Evolutionary conservation across 441 rosid species (phyloP).

Genomic region (Pelargonium hybrid): DNA sequence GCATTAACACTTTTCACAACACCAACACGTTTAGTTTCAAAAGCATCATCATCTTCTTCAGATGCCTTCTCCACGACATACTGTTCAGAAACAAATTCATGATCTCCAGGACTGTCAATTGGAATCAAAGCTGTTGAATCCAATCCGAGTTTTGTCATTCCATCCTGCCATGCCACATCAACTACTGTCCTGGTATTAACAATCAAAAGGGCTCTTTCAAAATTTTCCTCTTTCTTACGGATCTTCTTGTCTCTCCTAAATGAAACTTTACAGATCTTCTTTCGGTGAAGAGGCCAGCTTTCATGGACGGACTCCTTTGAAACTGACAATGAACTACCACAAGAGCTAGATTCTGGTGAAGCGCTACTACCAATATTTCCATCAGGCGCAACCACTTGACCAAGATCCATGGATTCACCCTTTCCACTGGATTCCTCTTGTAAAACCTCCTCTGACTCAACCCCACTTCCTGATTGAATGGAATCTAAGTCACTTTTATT

Average conservation of each 20-base stretch:
- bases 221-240: constrained; percentile 76
- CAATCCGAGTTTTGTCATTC: constrained; percentile 43
- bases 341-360: constrained; percentile 41
- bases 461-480: constrained; percentile 27
- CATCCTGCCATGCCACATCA: constrained; percentile 94
- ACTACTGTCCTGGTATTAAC: constrained; percentile 55
- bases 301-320: constrained; percentile 62
- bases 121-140: constrained; percentile 62
- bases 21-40: constrained; percentile 66
- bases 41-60: constrained; percentile 52
- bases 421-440: constrained; percentile 38
- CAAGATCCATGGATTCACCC: constrained; percentile 31
- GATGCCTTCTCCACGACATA: constrained; percentile 85
- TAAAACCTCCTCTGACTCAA: constrained; percentile 37
- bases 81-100: constrained; percentile 86
- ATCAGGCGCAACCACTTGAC: constrained; percentile 25
- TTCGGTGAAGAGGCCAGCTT: constrained; percentile 75
- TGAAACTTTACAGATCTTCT: constrained; percentile 78
- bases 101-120: constrained; percentile 93
- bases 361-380: constrained; percentile 23
- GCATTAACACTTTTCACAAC: constrained; percentile 85
- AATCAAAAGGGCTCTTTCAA: constrained; percentile 70
- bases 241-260: constrained; percentile 69
- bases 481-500: constrained; percentile 25
- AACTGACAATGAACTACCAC: constrained; percentile 34